A percentile compares a stretch with the other conserved stretches of the same genome.
phyloP scores from a whole-genome alignment of 257 asterid species.

The Ligustrum vulgare region DNA sequence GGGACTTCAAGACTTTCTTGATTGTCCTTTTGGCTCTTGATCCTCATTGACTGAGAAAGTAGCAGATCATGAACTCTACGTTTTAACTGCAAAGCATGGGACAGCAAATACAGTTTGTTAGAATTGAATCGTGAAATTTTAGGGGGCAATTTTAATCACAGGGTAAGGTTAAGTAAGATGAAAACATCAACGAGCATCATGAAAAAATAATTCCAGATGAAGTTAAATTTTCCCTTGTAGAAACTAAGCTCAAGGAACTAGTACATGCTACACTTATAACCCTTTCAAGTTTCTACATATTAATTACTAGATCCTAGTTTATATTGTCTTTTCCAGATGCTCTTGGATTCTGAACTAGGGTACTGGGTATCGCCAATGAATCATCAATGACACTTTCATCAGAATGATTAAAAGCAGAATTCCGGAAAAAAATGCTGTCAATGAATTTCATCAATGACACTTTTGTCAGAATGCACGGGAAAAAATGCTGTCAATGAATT shows the following conservation, averaged over 20 bases:
- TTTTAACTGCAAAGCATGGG: slow-evolving; percentile 56
- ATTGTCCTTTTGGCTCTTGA: slow-evolving; percentile 34
- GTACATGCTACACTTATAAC: not conserved
- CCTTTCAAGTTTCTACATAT: not conserved
- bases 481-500: not conserved
- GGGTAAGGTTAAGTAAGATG: not conserved
- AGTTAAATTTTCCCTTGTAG: too few species aligned
- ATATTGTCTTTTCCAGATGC: not conserved
- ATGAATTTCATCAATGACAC: not conserved
- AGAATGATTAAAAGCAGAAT: too few species aligned
- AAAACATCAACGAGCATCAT: not conserved
- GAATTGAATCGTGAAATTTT: slow-evolving; percentile 15
- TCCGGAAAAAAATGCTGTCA: too few species aligned
- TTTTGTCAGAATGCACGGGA: too few species aligned
- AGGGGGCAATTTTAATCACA: not conserved
- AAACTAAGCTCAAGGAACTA: not conserved
- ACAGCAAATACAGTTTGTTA: not conserved
- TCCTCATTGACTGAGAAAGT: slow-evolving; percentile 56
- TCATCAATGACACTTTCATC: too few species aligned
- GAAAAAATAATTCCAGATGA: not conserved
- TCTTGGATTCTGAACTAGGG: not conserved
- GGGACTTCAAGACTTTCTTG: slow-evolving; percentile 37
- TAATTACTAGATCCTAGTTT: not conserved
- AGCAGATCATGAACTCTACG: slow-evolving; percentile 69
- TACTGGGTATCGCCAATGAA: not conserved